Base-by-base conservation (phyloP, 192 early-diverging fungal genomes). In the Backusella macrospora region DNA sequence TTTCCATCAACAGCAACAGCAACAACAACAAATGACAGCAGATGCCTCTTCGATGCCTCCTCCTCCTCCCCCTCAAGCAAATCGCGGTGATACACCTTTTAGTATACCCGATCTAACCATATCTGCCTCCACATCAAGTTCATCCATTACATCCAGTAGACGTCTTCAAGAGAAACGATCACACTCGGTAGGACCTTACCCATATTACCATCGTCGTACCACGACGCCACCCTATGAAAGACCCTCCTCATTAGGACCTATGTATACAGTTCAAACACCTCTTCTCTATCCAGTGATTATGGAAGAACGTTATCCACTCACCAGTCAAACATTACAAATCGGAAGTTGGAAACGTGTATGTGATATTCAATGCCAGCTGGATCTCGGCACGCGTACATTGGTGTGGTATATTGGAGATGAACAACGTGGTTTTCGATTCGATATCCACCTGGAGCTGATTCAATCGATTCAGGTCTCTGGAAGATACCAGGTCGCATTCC, bases 301-400 rank as follows among this genome's bases (percentile, higher is more conserved):
- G 21, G 49, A 71, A 29, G 49, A 71, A 15, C 14, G 62, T 10
- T 42, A 37, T 14, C 78, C 86, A 44, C 75, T 59, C 86, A 39
- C 86, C 65, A 82, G 74, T 29, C 86, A 90, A 65, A 84, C 86
- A 15, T 71, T 90, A 13, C 79, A 84, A 9, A 90, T 90, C 48
- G 89, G 89, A 65, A 87, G 84, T 13, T 90, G 89, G 89, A 82
- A 86, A 69, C 80, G 89, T 48, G 89, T 90, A 68, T 84, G 77
- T 14, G 86, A 88, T 46, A 69, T 90, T 40, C 75, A 81, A 21
- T 90, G 89, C 65, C 83, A 82, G 62, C 88, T 85, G 69, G 80
- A 84, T 42, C 76, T 82, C 0, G 73, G 74, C 4, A 72, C 77
- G 18, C 82, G 78, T 16, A 49, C 80, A 26, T 78, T 90, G 75